These are phyloP conservation scores for Aspergillus sp. DNA, from an alignment of 2,329 filamentous ascomycete genomes.

Conservation along the genomic window DNA sequence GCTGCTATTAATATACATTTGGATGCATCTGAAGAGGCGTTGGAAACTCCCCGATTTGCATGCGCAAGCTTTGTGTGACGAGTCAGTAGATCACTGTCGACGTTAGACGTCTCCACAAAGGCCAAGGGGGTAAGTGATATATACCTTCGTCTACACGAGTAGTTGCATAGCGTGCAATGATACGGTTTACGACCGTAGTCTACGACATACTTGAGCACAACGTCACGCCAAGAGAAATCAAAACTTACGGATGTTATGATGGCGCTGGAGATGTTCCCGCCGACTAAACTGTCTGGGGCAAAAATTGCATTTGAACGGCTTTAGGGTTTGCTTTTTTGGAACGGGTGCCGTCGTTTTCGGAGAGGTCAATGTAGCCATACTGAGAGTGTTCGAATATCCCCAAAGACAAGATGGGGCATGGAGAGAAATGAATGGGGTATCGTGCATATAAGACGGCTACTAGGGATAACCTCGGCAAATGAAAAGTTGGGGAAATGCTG, in stretches of 20 bases:
- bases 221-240: no score
- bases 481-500: no score
- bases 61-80: neutral
- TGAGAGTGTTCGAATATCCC: neutral
- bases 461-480: no score
- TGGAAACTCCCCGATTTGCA: neutral
- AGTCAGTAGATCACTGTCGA: neutral
- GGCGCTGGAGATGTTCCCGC: slow-evolving; percentile 11
- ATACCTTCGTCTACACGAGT: neutral
- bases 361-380: neutral
- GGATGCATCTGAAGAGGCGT: neutral
- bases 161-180: neutral
- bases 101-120: neutral
- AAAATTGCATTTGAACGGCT: slow-evolving; percentile 5
- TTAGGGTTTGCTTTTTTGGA: neutral
- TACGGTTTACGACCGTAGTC: slow-evolving; percentile 1
- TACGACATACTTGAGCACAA: neutral
- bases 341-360: neutral
- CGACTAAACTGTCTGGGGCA: slow-evolving; percentile 9
- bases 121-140: neutral
- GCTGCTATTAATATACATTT: no score
- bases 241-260: slow-evolving; percentile 7
- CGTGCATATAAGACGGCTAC: no score
- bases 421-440: no score
- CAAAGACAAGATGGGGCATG: no score